Evolutionary conservation across 1,284 basidiomycete species (phyloP).

Genomic region (Ceratorhiza oryzae-sativae): DNA sequence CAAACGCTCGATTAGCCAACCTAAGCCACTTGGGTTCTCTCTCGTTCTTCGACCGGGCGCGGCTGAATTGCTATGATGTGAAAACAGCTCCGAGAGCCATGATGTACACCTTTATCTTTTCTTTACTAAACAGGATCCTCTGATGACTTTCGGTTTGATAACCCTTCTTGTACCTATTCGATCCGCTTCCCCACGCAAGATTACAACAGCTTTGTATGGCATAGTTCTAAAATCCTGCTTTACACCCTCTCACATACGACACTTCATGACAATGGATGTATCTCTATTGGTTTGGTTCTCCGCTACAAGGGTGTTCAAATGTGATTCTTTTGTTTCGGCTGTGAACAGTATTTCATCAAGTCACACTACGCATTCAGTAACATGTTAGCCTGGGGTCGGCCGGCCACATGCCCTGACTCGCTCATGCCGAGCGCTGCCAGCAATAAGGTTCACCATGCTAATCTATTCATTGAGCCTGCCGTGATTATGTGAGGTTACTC

Average conservation of each 20-base stretch:
- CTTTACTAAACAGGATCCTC: neutral
- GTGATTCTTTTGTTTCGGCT: neutral
- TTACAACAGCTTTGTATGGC: neutral
- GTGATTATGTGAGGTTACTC: too few species aligned
- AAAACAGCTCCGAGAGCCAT: too few species aligned
- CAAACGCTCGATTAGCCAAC: conserved; percentile 14
- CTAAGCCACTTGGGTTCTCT: conserved; percentile 23
- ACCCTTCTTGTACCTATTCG: conserved; percentile 1
- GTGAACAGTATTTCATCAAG: too few species aligned
- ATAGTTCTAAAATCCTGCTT: neutral
- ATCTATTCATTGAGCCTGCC: too few species aligned
- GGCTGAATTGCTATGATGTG: conserved; percentile 4
- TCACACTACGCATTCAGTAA: too few species aligned
- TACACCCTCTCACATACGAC: neutral
- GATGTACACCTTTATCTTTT: neutral
- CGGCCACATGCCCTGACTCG: too few species aligned
- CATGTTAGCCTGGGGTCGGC: too few species aligned
- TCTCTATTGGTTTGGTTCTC: neutral
- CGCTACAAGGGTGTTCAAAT: neutral
- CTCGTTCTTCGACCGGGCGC: conserved; percentile 16
- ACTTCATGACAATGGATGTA: neutral
- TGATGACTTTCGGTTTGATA: neutral
- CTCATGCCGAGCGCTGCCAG: too few species aligned
- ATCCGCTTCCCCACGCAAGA: neutral
- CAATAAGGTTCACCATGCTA: too few species aligned